Evolutionary conservation across 1,139 yeast species (phyloP), one percentile per base, ranked within the genome.

Genomic region (Saccharomyces hybrid): DNA sequence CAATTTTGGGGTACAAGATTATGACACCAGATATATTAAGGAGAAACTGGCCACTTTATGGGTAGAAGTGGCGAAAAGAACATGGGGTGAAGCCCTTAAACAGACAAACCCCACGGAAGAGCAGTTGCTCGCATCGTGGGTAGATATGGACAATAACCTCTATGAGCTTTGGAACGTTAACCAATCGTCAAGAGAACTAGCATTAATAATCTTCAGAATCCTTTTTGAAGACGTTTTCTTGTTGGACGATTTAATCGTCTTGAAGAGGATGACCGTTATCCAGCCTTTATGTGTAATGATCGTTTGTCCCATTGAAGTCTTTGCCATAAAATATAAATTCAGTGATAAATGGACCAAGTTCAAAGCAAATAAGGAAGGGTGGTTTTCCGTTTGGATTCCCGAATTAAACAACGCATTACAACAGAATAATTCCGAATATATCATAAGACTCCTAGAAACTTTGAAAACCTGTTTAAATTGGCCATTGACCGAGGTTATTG

Each of bases 191-290:
- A 78, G 96, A 58, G 96, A 90, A 65, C 74, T 95, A 52, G 78
- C 93, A 2, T 73, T 93, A 32, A 81, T 88, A 32, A 86, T 93
- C 8, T 80, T 88, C 60, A 77, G 96, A 64, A 89, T 96, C 1
- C 73, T 95, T 44, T 93, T 93, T 66, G 99, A 95, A 72, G 99
- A 95, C 68, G 81, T 91, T n/a, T 95, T 90, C 66, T 75, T 93
- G 53, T 77, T 93, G 53, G 99, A 93, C 63, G 99, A 93, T 66
- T 87, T 96, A 21, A 80, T 88, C 14, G 96, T 96, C 1, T 78
- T 93, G 47, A 86, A 84, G 63, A 79, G 98, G 65, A 82, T 87
- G 55, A 79, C 83, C n/a, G 78, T 86, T 2, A 77, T 95, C 52
- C 86, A 86, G 56, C 91, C 95, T 51, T 79, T 89, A 54, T 84